Conservation (phyloP, 352 stramenopile species). For the Globisporangium middletonii region DNA sequence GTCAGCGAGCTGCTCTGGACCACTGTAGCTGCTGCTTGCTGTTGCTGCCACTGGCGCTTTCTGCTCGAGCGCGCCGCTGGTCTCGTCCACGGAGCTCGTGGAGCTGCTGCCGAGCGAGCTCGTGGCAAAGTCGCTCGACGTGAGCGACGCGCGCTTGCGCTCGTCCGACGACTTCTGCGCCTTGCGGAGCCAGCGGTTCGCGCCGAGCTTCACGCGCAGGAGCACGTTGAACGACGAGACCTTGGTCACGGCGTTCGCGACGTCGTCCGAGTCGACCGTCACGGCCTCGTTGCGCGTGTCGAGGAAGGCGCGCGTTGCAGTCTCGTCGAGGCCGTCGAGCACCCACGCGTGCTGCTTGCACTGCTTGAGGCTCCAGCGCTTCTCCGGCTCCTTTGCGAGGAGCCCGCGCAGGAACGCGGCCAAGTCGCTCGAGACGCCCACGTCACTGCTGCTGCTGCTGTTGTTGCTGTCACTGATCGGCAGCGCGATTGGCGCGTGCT, state of each 20-base stretch:
- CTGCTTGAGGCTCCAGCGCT: constrained; percentile 60
- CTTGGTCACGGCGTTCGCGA: constrained; percentile 63
- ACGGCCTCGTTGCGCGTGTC: constrained; percentile 46
- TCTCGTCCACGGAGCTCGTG: constrained; percentile 20
- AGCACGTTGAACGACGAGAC: constrained; percentile 72
- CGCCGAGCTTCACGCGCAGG: constrained; percentile 69
- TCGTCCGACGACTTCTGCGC: constrained; percentile 56
- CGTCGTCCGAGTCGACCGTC: constrained; percentile 48
- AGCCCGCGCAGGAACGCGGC: constrained; percentile 47
- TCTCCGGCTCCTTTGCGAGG: constrained; percentile 67
- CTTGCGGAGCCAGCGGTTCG: constrained; percentile 75
- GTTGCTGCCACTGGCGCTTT: constrained; percentile 4
- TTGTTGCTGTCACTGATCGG: constrained; percentile 21
- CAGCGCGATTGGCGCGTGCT: constrained; percentile 43
- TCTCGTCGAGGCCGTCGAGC: constrained; percentile 37
- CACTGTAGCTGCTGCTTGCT: not conserved
- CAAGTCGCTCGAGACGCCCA: constrained; percentile 29
- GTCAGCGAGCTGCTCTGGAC: constrained; percentile 1
- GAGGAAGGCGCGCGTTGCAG: constrained; percentile 36
- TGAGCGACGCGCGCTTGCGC: constrained; percentile 25
- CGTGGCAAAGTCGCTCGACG: constrained; percentile 6
- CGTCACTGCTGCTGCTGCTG: constrained; percentile 11
- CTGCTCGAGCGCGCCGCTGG: not conserved
- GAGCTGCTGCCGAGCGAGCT: constrained; percentile 11
- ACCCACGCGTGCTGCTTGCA: constrained; percentile 73